phyloP scores from a whole-genome alignment of 1,284 basidiomycete species.

The Fistulina hepatica region DNA sequence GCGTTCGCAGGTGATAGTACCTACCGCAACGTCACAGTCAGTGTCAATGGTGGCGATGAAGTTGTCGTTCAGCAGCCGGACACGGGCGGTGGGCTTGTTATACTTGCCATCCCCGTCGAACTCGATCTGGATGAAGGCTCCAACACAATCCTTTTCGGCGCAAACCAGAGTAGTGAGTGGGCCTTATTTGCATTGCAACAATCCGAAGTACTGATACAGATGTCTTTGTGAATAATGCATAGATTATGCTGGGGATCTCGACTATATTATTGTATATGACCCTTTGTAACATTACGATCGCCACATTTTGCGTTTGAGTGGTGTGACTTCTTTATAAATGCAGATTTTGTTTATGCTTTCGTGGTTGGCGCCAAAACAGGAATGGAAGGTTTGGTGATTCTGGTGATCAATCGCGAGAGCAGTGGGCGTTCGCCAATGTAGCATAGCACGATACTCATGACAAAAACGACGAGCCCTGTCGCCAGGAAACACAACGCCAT shows the following conservation, averaged over 20 bases:
- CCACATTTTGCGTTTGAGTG: too few species aligned
- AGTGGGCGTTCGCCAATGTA: conserved; percentile 31
- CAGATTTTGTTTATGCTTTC: too few species aligned
- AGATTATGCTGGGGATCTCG: conserved; percentile 52
- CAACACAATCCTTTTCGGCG: conserved; percentile 41
- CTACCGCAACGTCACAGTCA: conserved; percentile 14
- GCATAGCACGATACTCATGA: conserved; percentile 29
- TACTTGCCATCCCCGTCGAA: conserved; percentile 47
- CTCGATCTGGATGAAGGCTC: conserved; percentile 38
- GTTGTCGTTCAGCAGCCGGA: conserved; percentile 46
- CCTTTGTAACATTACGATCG: too few species aligned
- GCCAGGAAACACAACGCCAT: conserved; percentile 38
- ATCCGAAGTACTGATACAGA: conserved; percentile 12
- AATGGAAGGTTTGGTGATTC: too few species aligned
- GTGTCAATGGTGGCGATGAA: conserved; percentile 45
- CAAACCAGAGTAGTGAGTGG: conserved; percentile 36
- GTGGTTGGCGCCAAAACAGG: too few species aligned
- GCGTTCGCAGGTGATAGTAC: background rate
- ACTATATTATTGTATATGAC: conserved; percentile 51
- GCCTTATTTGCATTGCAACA: too few species aligned
- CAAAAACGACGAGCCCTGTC: conserved; percentile 31
- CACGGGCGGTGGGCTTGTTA: conserved; percentile 33
- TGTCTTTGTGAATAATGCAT: conserved; percentile 3
- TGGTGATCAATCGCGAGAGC: too few species aligned
- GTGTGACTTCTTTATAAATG: too few species aligned